Percentiles rank a stretch among this genome's conserved stretches.
These are phyloP conservation scores for Neurospora cerealis DNA, from an alignment of 495 filamentous ascomycete species.

Conservation along the genomic window DNA sequence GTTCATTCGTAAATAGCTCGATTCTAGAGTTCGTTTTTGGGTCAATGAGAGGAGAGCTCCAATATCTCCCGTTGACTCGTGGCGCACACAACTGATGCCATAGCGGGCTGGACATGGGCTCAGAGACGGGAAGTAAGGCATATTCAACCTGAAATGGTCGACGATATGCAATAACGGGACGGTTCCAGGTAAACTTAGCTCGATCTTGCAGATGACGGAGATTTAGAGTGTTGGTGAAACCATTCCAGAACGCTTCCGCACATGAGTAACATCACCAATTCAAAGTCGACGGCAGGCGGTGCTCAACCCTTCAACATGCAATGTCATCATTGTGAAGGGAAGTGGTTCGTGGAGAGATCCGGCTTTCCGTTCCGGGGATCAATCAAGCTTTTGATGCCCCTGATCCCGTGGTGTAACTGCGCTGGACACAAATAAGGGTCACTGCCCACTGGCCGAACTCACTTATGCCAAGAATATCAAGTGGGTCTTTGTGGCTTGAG, in stretches of 20 bases:
- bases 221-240: not conserved
- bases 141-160: not conserved
- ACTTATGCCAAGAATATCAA: conserved; percentile 3
- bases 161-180: not conserved
- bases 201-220: not conserved
- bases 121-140: not conserved
- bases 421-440: too few relatives aligned
- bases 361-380: not conserved
- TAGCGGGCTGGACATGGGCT: not conserved
- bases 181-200: not conserved
- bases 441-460: not conserved
- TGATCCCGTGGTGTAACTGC: conserved; percentile 1
- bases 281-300: not conserved
- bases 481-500: not conserved
- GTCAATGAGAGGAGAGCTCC: not conserved
- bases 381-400: conserved; percentile 13
- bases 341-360: not conserved
- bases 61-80: not conserved
- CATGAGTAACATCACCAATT: not conserved
- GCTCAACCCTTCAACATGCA: not conserved
- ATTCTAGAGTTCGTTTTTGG: not conserved
- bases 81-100: not conserved
- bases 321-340: not conserved
- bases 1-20: not conserved
- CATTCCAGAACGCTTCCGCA: not conserved